Conservation (phyloP, 2,329 filamentous ascomycete species). For the Bipolaris bicolor region DNA sequence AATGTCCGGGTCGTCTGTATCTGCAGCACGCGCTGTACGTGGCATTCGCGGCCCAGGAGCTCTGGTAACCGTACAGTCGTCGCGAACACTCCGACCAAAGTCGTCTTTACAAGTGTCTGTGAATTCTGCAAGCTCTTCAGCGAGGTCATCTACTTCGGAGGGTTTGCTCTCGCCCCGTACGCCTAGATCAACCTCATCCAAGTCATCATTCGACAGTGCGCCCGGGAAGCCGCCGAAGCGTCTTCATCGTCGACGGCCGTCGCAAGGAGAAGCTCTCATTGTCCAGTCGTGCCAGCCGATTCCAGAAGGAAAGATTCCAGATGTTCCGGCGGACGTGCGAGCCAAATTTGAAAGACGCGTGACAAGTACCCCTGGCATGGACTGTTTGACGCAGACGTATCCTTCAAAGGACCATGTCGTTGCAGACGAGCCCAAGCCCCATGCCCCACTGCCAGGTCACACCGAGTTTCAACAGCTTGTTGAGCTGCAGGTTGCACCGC, state of each 20-base stretch:
- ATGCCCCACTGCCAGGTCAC: constrained; percentile 7
- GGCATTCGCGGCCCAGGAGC: background rate
- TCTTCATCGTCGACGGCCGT: constrained; percentile 41
- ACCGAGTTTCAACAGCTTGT: constrained; percentile 20
- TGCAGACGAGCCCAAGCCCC: constrained; percentile 11
- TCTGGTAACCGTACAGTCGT: constrained; percentile 4
- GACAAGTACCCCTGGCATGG: constrained; percentile 44
- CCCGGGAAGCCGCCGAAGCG: constrained; percentile 29
- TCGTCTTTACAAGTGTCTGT: constrained; percentile 20
- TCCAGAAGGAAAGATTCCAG: constrained; percentile 40
- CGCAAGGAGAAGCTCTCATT: constrained; percentile 33
- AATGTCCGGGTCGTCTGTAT: background rate
- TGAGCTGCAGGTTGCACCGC: constrained; percentile 32
- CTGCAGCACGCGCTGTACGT: background rate
- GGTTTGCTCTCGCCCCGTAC: constrained; percentile 26
- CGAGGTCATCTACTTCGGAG: constrained; percentile 17
- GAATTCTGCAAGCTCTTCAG: constrained; percentile 13
- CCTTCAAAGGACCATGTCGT: constrained; percentile 37
- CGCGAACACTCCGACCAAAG: constrained; percentile 8
- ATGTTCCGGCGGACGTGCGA: constrained; percentile 43
- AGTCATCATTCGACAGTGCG: constrained; percentile 27
- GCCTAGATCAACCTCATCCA: constrained; percentile 30
- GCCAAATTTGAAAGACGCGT: constrained; percentile 46
- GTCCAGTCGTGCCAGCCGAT: constrained; percentile 43
- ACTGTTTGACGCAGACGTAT: constrained; percentile 47